These are phyloP conservation scores for Pezicula rhizophila DNA, from an alignment of 2,329 filamentous ascomycete species.

Conservation along the genomic window DNA sequence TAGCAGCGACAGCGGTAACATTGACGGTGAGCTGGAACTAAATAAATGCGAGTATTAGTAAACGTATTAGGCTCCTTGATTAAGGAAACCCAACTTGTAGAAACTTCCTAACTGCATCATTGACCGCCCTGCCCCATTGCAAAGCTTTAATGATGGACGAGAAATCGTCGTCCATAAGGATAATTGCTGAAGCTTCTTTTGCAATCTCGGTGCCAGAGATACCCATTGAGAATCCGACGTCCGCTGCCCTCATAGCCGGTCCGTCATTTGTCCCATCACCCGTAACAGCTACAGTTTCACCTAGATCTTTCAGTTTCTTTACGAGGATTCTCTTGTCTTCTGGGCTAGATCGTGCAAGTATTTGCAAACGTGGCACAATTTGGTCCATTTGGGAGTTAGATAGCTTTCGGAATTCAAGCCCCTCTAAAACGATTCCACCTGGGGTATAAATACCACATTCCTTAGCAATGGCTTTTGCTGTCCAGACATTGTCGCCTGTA, in stretches of 20 bases:
- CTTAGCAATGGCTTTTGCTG: constrained; percentile 65
- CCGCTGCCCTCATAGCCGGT: constrained; percentile 58
- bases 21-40: constrained; percentile 67
- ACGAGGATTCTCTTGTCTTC: constrained; percentile 65
- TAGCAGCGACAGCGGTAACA: constrained; percentile 74
- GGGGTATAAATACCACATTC: constrained; percentile 58
- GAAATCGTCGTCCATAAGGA: constrained; percentile 58
- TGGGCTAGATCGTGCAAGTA: constrained; percentile 62
- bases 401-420: constrained; percentile 60
- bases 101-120: constrained; percentile 48
- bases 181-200: constrained; percentile 56
- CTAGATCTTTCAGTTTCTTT: constrained; percentile 56
- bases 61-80: too few relatives aligned
- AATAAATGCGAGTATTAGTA: too few relatives aligned
- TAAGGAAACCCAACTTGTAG: too few relatives aligned
- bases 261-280: constrained; percentile 64
- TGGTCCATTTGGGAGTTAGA: constrained; percentile 52
- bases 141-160: constrained; percentile 56
- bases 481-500: constrained; percentile 66
- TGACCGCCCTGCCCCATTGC: constrained; percentile 55
- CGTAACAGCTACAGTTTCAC: constrained; percentile 61
- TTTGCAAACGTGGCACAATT: constrained; percentile 56
- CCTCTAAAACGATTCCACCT: constrained; percentile 61
- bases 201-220: constrained; percentile 60
- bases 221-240: constrained; percentile 65